phyloP scores from a whole-genome alignment of 345 rosid genomes.

The Adansonia digitata region DNA sequence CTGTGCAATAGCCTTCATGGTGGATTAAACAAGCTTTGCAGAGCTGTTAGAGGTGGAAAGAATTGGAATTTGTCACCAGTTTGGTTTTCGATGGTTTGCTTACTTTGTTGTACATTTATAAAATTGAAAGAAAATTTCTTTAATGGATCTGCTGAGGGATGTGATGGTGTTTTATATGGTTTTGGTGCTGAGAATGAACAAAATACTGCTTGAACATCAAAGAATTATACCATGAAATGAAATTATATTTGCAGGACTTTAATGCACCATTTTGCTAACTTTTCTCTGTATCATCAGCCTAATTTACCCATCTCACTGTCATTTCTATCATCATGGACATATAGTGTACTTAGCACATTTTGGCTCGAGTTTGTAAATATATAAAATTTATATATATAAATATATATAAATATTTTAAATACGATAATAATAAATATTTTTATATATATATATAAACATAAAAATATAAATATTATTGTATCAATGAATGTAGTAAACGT shows the following conservation, averaged over 20 bases:
- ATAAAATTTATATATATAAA: too few relatives aligned
- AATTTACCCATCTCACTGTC: neutral
- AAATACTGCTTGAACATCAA: conserved; percentile 31
- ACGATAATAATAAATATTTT: too few relatives aligned
- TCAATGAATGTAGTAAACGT: too few relatives aligned
- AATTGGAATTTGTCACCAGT: conserved; percentile 71
- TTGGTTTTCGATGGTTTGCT: conserved; percentile 81
- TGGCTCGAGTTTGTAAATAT: too few relatives aligned
- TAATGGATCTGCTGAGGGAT: conserved; percentile 49
- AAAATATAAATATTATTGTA: too few relatives aligned
- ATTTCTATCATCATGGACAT: neutral
- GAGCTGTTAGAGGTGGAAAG: conserved; percentile 62
- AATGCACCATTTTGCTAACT: neutral
- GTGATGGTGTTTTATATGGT: conserved; percentile 72
- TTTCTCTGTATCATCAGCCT: neutral
- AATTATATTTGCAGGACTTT: too few relatives aligned
- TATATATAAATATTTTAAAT: too few relatives aligned
- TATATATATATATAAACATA: too few relatives aligned
- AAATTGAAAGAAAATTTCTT: conserved; percentile 65
- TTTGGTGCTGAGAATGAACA: conserved; percentile 63
- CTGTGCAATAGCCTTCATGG: conserved; percentile 70
- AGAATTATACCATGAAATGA: conserved; percentile 12
- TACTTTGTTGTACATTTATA: conserved; percentile 67
- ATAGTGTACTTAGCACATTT: too few relatives aligned
- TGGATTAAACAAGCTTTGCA: conserved; percentile 71